Conservation (phyloP, 2,329 filamentous ascomycete species). For the Atkinsonella hypoxylon region DNA sequence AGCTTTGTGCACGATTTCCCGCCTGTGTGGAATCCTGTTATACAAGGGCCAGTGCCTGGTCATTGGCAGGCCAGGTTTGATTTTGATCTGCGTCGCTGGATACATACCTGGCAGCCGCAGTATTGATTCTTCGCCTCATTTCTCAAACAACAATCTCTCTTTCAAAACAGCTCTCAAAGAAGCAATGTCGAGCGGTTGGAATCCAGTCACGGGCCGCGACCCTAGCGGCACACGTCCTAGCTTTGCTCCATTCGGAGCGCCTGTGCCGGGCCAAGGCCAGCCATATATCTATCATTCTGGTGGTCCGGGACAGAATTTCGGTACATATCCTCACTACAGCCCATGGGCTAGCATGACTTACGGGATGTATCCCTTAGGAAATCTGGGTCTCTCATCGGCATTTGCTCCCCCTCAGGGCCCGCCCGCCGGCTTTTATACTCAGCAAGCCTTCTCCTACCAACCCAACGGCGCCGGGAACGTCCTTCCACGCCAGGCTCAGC, state of each 20-base stretch:
- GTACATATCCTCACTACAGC: constrained; percentile 12
- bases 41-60: constrained; percentile 19
- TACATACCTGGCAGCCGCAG: constrained; percentile 25
- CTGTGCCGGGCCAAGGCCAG: constrained; percentile 23
- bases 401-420: constrained; percentile 1
- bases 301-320: constrained; percentile 23
- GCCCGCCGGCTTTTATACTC: constrained; percentile 15
- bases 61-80: constrained; percentile 25
- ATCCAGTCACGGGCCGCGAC: constrained; percentile 28
- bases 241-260: constrained; percentile 21
- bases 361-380: constrained; percentile 12
- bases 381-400: constrained; percentile 3
- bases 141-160: neutral
- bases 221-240: constrained; percentile 19
- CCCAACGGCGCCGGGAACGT: constrained; percentile 26
- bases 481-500: constrained; percentile 27
- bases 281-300: constrained; percentile 26
- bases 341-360: constrained; percentile 17
- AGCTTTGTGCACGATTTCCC: constrained; percentile 5
- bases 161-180: neutral
- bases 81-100: constrained; percentile 17
- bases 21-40: constrained; percentile 18
- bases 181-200: constrained; percentile 28
- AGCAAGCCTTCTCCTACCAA: constrained; percentile 20
- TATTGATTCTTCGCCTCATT: constrained; percentile 8